These are phyloP conservation scores for Ascodesmis nigricans DNA, from an alignment of 495 filamentous ascomycete species.

Conservation along the genomic window DNA sequence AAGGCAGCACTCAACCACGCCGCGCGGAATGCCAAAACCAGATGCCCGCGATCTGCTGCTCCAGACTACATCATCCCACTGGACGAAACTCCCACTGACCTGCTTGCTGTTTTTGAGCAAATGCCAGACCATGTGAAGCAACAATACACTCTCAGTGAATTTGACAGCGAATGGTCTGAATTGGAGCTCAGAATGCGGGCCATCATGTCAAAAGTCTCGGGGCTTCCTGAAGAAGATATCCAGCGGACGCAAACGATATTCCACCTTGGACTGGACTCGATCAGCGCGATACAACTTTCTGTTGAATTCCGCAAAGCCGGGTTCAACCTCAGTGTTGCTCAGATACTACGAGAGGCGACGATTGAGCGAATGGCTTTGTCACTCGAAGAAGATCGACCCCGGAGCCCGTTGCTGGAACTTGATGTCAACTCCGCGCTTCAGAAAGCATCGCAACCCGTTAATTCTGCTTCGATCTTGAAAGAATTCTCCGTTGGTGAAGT, in stretches of 20 bases:
- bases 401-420: conserved; percentile 8
- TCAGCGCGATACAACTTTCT: conserved; percentile 58
- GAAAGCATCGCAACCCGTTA: conserved; percentile 22
- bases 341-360: conserved; percentile 42
- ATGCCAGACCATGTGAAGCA: too few relatives aligned
- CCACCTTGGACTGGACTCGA: conserved; percentile 72
- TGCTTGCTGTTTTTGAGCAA: too few relatives aligned
- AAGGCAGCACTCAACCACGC: too few relatives aligned
- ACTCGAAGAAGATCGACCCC: conserved; percentile 4
- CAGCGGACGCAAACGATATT: conserved; percentile 46
- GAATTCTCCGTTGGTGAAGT: conserved; percentile 25
- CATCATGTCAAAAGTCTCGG: conserved; percentile 42
- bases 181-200: conserved; percentile 33
- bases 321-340: conserved; percentile 37
- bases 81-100: too few relatives aligned
- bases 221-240: conserved; percentile 37
- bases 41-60: too few relatives aligned
- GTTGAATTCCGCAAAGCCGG: conserved; percentile 38
- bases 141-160: conserved; percentile 5
- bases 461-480: conserved; percentile 19
- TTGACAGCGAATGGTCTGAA: conserved; percentile 22
- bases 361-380: conserved; percentile 33
- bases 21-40: too few relatives aligned
- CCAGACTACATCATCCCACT: too few relatives aligned
- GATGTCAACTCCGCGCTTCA: conserved; percentile 19